Evolutionary conservation across 2,329 filamentous ascomycete species (phyloP).

Genomic region (Lachnellula occidentalis): DNA sequence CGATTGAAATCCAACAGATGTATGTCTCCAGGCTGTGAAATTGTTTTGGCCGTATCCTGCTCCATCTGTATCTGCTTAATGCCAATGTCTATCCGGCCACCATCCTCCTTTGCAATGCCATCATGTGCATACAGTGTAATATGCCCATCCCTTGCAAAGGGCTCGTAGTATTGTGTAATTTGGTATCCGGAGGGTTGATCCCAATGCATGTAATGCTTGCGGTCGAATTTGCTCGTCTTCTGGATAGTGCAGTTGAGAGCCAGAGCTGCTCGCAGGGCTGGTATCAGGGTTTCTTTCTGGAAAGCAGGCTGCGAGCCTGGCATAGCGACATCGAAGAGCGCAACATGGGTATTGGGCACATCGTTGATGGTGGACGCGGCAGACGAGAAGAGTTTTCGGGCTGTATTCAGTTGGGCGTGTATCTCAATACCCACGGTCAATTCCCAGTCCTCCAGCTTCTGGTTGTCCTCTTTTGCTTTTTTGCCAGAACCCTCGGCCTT

Average conservation of each 20-base stretch:
- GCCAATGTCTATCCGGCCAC: slow-evolving; percentile 63
- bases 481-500: slow-evolving; percentile 34
- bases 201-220: slow-evolving; percentile 99
- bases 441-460: slow-evolving; percentile 64
- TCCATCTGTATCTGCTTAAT: slow-evolving; percentile 97
- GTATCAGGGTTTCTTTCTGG: slow-evolving; percentile 75
- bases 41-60: slow-evolving; percentile 94
- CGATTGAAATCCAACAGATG: slow-evolving; percentile 92
- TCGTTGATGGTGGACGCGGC: slow-evolving; percentile 61
- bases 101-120: slow-evolving; percentile 71
- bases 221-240: slow-evolving; percentile 74
- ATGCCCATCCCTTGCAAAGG: slow-evolving; percentile 63
- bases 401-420: slow-evolving; percentile 89
- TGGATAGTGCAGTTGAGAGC: slow-evolving; percentile 78
- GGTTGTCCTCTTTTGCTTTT: slow-evolving; percentile 32
- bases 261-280: slow-evolving; percentile 83
- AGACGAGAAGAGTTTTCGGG: slow-evolving; percentile 81
- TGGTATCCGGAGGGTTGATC: slow-evolving; percentile 96
- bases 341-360: slow-evolving; percentile 77
- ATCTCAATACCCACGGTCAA: slow-evolving; percentile 95
- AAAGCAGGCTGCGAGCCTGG: slow-evolving; percentile 86
- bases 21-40: slow-evolving; percentile 65
- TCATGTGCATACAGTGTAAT: slow-evolving; percentile 70
- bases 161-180: slow-evolving; percentile 90
- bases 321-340: slow-evolving; percentile 81